phyloP scores from a whole-genome alignment of 352 stramenopile species.

The Globisporangium barbulae region DNA sequence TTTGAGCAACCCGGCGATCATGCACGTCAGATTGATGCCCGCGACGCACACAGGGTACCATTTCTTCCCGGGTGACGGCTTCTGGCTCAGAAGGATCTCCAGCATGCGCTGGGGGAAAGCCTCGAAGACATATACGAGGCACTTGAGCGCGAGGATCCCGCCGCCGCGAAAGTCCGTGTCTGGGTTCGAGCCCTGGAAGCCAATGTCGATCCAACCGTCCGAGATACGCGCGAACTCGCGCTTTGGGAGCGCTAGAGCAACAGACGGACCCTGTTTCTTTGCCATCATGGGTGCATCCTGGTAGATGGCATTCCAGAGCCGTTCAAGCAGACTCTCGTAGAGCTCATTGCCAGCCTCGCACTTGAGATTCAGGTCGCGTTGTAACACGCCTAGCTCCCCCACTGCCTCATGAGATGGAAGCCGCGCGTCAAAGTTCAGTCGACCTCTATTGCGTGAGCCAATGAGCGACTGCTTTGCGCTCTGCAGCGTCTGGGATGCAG shows the following conservation, averaged over 20 bases:
- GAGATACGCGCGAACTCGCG: constrained; percentile 37
- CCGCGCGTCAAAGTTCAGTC: background rate
- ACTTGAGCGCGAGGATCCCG: constrained; percentile 79
- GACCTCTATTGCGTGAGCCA: constrained; percentile 9
- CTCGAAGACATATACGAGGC: constrained; percentile 80
- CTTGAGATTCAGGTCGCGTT: constrained; percentile 63
- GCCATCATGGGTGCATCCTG: constrained; percentile 20
- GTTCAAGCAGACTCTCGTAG: constrained; percentile 58
- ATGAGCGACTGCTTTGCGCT: constrained; percentile 35
- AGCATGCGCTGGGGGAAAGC: constrained; percentile 69
- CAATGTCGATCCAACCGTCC: constrained; percentile 69
- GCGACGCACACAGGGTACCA: constrained; percentile 84
- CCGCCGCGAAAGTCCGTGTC: constrained; percentile 84
- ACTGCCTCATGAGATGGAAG: constrained; percentile 36
- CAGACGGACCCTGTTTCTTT: background rate
- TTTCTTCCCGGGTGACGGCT: constrained; percentile 37
- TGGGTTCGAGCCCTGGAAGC: constrained; percentile 74
- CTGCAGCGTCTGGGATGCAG: constrained; percentile 30
- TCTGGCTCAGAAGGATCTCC: constrained; percentile 50
- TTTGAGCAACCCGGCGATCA: constrained; percentile 63
- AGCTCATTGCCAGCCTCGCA: constrained; percentile 52
- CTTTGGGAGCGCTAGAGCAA: background rate
- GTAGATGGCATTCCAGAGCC: constrained; percentile 67
- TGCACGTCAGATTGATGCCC: constrained; percentile 83
- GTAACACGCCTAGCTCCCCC: constrained; percentile 46